phyloP scores from a whole-genome alignment of 1,139 yeast species.

The Debaryomycetaceae sp. region DNA sequence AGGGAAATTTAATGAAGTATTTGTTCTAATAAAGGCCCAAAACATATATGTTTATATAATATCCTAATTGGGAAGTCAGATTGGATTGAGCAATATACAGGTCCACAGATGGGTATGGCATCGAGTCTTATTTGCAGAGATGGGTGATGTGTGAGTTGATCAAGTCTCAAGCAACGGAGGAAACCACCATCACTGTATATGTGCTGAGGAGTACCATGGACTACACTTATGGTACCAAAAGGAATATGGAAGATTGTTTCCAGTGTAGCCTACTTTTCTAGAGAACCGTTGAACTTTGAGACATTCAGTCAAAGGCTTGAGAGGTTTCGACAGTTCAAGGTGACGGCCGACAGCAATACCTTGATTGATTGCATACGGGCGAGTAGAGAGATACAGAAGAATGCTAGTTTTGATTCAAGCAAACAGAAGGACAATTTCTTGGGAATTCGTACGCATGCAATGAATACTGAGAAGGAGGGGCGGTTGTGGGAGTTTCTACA shows the following conservation, averaged over 20 bases:
- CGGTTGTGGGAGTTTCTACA: slow-evolving; percentile 14
- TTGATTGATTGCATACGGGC: slow-evolving; percentile 24
- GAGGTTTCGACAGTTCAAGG: slow-evolving; percentile 6
- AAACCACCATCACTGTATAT: too few relatives aligned
- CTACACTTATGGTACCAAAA: neutral
- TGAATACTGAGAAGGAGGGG: slow-evolving; percentile 15
- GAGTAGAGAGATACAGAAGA: slow-evolving; percentile 17
- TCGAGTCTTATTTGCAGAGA: too few relatives aligned
- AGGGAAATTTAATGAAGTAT: neutral
- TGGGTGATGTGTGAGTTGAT: too few relatives aligned
- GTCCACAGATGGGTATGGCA: neutral
- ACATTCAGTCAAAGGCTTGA: slow-evolving; percentile 18
- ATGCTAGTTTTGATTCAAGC: slow-evolving; percentile 1
- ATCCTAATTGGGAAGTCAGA: slow-evolving; percentile 12
- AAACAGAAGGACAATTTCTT: slow-evolving; percentile 9
- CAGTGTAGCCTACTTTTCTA: slow-evolving; percentile 11
- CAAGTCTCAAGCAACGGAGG: too few relatives aligned
- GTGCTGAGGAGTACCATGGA: too few relatives aligned
- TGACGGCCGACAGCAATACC: slow-evolving; percentile 4
- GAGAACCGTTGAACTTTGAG: slow-evolving; percentile 26
- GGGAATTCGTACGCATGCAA: slow-evolving; percentile 7
- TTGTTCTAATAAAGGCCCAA: neutral
- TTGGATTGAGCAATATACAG: slow-evolving; percentile 1
- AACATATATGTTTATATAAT: slow-evolving; percentile 6
- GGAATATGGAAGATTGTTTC: neutral